Evolutionary conservation across 805 yeast species (phyloP), one percentile per base, ranked within the genome.

Genomic region (Ogataea pilisensis): DNA sequence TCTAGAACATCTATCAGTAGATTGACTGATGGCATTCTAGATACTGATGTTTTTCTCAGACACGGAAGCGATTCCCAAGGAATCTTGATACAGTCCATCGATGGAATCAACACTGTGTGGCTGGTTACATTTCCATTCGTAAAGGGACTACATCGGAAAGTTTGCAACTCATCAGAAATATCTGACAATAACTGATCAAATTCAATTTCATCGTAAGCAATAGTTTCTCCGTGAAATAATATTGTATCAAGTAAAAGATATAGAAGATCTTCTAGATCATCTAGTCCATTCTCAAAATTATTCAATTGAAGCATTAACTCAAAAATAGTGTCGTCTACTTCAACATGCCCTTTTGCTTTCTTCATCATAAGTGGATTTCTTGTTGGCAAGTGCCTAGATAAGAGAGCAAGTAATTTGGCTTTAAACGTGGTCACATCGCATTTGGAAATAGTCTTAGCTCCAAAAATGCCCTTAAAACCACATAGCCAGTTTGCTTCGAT

Each of bases 31-130:
- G 96, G 95, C 60, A 89, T 73, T 48, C 98, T 67, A 0, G 95
- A 76, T 0, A 85, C 73, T 0, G 95, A 79, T 35, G 62, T 65
- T 0, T 57, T 55, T 37, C 75, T 60, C 41, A 90, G 57, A 33
- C 72, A 70, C 0, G 79, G 72, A 25, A 90, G 55, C 1, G 88
- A 80, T 54, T 93, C 99, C 98, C 98, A 93, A 0, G 99, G 99
- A 25, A 93, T 68, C 16, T 60, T 57, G n/a, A 76, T 75, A 48
- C 95, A 81, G 7, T 65, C 63, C 37, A 80, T 72, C 20, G 90
- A 82, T 3, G 87, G 76, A 3, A 93, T 66, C 35, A 93, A 63
- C 2, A 91, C 79, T 0, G 82, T 65, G 58, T 90, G 96, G 6
- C 68, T n/a, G n/a, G n/a, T 63, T 7, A 43, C 8, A 3, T 14